phyloP scores from a whole-genome alignment of 768 basidiomycete species.

The Leccinum obscurum region DNA sequence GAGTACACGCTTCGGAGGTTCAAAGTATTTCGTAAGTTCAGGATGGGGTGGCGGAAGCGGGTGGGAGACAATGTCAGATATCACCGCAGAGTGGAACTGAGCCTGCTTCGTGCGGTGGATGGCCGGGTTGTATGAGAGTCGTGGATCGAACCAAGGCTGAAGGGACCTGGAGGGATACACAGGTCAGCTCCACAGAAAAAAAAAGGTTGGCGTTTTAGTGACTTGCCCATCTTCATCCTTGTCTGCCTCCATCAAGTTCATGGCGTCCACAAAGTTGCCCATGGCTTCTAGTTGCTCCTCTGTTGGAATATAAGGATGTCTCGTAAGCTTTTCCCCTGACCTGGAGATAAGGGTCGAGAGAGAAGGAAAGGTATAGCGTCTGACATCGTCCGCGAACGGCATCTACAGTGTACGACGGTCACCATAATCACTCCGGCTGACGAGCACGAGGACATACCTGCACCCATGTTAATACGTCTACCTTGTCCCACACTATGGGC shows the following conservation, averaged over 20 bases:
- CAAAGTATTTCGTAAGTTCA: constrained; percentile 80
- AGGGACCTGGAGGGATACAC: constrained; percentile 45
- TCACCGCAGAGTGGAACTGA: constrained; percentile 83
- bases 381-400: constrained; percentile 94
- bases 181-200: constrained; percentile 4
- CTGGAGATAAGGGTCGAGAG: constrained; percentile 71
- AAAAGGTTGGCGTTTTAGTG: not conserved
- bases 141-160: constrained; percentile 74
- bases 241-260: constrained; percentile 82
- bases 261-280: constrained; percentile 83
- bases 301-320: constrained; percentile 84
- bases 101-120: constrained; percentile 93
- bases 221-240: constrained; percentile 74
- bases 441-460: constrained; percentile 51
- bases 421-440: not conserved
- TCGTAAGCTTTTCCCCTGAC: constrained; percentile 68
- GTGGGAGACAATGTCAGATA: constrained; percentile 66
- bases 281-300: constrained; percentile 76
- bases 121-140: constrained; percentile 82
- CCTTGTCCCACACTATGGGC: constrained; percentile 59
- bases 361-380: constrained; percentile 84
- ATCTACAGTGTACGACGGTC: constrained; percentile 49
- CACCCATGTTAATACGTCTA: constrained; percentile 83
- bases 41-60: constrained; percentile 87
- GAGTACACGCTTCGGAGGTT: constrained; percentile 68